A percentile compares a stretch with the other conserved stretches of the same genome.
These are phyloP conservation scores for Cardiospermum halicacabum DNA, from an alignment of 345 rosid genomes.

Conservation along the genomic window DNA sequence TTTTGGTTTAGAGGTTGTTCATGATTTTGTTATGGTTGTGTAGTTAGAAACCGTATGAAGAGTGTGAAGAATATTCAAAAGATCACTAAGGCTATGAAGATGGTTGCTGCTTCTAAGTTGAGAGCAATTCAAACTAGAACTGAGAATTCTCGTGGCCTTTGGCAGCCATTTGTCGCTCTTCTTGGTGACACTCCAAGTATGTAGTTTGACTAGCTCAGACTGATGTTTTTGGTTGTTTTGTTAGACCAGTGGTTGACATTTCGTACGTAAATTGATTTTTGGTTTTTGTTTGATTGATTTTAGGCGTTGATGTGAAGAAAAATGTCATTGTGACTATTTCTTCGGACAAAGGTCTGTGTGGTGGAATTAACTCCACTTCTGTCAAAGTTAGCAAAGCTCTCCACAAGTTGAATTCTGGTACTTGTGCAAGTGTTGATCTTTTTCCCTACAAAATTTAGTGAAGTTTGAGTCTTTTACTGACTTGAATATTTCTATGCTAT, in stretches of 20 bases:
- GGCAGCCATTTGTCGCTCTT: constrained; percentile 89
- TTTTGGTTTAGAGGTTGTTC: not conserved
- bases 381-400: constrained; percentile 82
- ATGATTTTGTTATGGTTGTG: constrained; percentile 22
- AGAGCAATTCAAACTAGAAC: constrained; percentile 76
- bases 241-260: not conserved
- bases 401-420: constrained; percentile 68
- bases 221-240: not conserved
- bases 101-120: constrained; percentile 99
- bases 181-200: constrained; percentile 68
- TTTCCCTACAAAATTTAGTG: not conserved
- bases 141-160: constrained; percentile 96
- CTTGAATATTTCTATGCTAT: constrained; percentile 14
- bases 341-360: constrained; percentile 98
- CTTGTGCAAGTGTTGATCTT: constrained; percentile 4
- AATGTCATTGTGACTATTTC: constrained; percentile 86
- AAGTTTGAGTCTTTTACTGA: not conserved
- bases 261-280: constrained; percentile 7
- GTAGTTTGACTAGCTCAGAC: constrained; percentile 10
- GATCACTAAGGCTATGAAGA: constrained; percentile 99
- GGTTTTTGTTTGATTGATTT: constrained; percentile 1
- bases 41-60: constrained; percentile 98
- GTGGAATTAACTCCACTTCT: constrained; percentile 92
- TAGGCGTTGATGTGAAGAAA: constrained; percentile 93
- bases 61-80: constrained; percentile 97